Evolutionary conservation across 352 stramenopile species (phyloP).

Genomic region (Globisporangium parvum): DNA sequence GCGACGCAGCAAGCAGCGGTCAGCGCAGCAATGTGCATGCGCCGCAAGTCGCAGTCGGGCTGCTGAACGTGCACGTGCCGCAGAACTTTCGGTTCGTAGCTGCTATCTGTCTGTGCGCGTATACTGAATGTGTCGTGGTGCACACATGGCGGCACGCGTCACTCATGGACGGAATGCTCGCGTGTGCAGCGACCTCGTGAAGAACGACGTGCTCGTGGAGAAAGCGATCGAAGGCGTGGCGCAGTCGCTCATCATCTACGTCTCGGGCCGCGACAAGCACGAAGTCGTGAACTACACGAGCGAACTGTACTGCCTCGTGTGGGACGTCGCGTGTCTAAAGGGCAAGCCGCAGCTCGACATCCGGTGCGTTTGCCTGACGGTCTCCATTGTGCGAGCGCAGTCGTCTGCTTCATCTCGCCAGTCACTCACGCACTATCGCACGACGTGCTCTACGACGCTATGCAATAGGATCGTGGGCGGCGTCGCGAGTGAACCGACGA

Average conservation of each 20-base stretch:
- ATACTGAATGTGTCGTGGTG: not conserved
- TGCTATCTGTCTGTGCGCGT: not conserved
- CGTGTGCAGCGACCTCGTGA: conserved; percentile 35
- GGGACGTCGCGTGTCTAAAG: conserved; percentile 53
- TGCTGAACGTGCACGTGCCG: conserved; percentile 50
- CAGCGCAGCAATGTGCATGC: not conserved
- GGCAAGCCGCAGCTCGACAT: conserved; percentile 63
- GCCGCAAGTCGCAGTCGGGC: conserved; percentile 29
- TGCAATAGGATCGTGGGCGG: conserved; percentile 33
- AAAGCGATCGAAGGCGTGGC: conserved; percentile 42
- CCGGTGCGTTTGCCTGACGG: conserved; percentile 19
- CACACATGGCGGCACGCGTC: too few relatives aligned
- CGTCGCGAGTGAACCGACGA: conserved; percentile 14
- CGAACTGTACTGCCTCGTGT: conserved; percentile 68
- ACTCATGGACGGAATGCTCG: too few relatives aligned
- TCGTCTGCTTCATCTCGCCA: not conserved
- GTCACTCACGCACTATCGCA: not conserved
- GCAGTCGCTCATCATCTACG: conserved; percentile 52
- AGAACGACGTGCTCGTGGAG: conserved; percentile 74
- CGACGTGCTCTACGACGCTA: not conserved
- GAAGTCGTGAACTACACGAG: conserved; percentile 74
- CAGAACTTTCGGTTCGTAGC: conserved; percentile 38
- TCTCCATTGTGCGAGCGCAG: not conserved
- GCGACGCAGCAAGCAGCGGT: not conserved
- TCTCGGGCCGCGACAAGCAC: conserved; percentile 45